A percentile compares a stretch with the other conserved stretches of the same genome.
Conservation (phyloP, 164 flowering plant genomes). For the Vitis rupestris region DNA sequence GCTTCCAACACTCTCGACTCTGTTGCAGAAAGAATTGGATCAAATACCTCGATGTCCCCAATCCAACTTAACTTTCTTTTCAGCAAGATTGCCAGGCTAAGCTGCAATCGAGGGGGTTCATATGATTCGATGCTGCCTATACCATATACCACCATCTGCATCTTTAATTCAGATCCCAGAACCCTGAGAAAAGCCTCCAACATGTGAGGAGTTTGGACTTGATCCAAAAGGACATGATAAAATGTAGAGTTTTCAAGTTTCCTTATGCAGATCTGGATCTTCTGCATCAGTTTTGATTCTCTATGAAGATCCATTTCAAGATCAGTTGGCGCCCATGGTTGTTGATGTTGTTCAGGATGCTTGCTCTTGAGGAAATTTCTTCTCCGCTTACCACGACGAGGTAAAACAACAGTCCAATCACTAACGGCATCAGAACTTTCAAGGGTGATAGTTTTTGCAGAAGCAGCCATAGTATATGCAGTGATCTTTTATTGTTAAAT, state of each 20-base stretch:
- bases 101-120: not conserved
- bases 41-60: not conserved
- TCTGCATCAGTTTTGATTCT: slow-evolving; percentile 51
- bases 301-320: slow-evolving; percentile 32
- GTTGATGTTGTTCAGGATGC: slow-evolving; percentile 23
- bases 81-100: not conserved
- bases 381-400: slow-evolving; percentile 52
- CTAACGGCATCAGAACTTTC: slow-evolving; percentile 16
- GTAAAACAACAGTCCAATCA: slow-evolving; percentile 71
- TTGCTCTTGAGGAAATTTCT: slow-evolving; percentile 19
- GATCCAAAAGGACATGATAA: slow-evolving; percentile 38
- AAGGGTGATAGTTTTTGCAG: slow-evolving; percentile 15
- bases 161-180: slow-evolving; percentile 44
- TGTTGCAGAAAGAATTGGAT: not conserved
- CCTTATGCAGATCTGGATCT: slow-evolving; percentile 45
- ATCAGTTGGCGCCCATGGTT: slow-evolving; percentile 59
- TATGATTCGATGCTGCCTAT: not conserved
- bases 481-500: too few relatives aligned
- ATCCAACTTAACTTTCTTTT: not conserved
- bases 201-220: slow-evolving; percentile 41
- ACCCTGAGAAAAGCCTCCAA: slow-evolving; percentile 28
- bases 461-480: too few relatives aligned
- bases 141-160: slow-evolving; percentile 20
- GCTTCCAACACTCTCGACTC: not conserved
- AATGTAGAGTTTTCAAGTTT: slow-evolving; percentile 59